Percentiles rank a stretch among this genome's conserved stretches.
phyloP scores from a whole-genome alignment of 192 early-diverging fungal species.

The Podila epicladia region DNA sequence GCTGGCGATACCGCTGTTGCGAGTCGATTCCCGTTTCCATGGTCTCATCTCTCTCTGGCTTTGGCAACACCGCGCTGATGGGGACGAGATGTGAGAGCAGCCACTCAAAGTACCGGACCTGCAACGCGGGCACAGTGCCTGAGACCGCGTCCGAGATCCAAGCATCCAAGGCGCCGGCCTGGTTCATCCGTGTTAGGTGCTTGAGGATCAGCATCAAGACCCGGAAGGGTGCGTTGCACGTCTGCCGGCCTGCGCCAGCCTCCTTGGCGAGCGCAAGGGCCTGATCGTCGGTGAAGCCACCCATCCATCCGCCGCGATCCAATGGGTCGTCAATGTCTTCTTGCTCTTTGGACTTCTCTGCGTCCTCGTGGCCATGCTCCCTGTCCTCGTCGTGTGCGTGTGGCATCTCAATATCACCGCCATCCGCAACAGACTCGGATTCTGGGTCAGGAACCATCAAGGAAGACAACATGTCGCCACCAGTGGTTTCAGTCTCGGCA shows the following conservation, averaged over 20 bases:
- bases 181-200: constrained; percentile 30
- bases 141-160: constrained; percentile 49
- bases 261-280: constrained; percentile 26
- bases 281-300: not conserved
- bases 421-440: too few species aligned
- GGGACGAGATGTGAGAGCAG: constrained; percentile 8
- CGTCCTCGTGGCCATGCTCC: not conserved
- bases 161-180: constrained; percentile 19
- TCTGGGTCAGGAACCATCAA: too few species aligned
- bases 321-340: not conserved
- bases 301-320: not conserved
- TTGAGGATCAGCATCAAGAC: constrained; percentile 37
- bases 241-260: constrained; percentile 12
- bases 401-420: too few species aligned
- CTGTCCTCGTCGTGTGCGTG: too few species aligned
- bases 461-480: too few species aligned
- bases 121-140: constrained; percentile 15
- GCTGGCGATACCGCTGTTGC: not conserved
- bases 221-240: constrained; percentile 34
- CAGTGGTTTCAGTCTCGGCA: too few species aligned
- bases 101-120: constrained; percentile 43
- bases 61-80: not conserved
- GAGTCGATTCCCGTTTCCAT: too few species aligned
- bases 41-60: not conserved
- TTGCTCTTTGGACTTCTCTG: not conserved